Percentiles rank a stretch among this genome's conserved stretches.
phyloP scores from a whole-genome alignment of 169 alveolate genomes.

The Cyclospora cayetanensis region DNA sequence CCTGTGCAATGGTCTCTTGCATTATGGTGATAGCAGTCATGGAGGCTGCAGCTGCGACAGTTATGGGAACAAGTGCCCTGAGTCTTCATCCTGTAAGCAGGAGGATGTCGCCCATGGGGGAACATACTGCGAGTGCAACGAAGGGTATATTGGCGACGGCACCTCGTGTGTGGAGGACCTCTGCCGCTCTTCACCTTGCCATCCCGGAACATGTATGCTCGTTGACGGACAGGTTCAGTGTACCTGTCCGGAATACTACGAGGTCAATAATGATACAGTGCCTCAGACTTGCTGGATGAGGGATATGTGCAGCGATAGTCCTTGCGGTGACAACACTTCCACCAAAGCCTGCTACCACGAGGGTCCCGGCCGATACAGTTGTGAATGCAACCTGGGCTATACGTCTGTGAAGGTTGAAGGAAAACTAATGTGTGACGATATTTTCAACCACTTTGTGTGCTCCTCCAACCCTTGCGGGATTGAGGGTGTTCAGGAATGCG shows the following conservation, averaged over 20 bases:
- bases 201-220: neutral
- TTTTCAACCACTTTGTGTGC: neutral
- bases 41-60: neutral
- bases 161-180: neutral
- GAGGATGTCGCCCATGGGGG: neutral
- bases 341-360: neutral
- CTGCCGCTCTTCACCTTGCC: neutral
- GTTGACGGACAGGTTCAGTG: neutral
- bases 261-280: neutral
- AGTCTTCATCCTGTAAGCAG: neutral
- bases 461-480: neutral
- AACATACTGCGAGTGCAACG: neutral
- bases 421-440: neutral
- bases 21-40: neutral
- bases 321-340: neutral
- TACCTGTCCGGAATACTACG: conserved; percentile 2
- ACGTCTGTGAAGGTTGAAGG: neutral
- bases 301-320: neutral
- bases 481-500: neutral
- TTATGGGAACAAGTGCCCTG: neutral
- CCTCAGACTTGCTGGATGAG: neutral
- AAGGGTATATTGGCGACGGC: conserved; percentile 11
- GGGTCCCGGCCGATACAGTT: conserved; percentile 14
- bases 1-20: neutral
- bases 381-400: neutral